Evolutionary conservation across 1,139 yeast genomes (phyloP), one percentile per base, ranked within the genome.

Genomic region (Lodderomyces beijingensis): DNA sequence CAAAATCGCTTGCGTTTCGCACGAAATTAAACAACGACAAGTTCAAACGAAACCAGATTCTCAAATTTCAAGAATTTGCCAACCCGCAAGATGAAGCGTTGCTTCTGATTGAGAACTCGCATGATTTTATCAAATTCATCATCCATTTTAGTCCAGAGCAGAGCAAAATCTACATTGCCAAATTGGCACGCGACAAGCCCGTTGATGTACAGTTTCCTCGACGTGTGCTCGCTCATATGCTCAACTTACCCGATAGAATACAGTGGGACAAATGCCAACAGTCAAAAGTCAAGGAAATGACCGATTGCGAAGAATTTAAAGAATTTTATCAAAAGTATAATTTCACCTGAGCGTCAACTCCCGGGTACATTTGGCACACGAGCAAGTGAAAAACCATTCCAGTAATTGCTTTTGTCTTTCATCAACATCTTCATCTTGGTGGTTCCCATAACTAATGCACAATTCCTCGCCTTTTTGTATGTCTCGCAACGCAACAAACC

Each of bases 131-230:
- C 28, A 41, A 55, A 34, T 70, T 74, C 35, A 61, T 66, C 2
- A 39, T 71, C 1, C 53, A 44, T 35, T 33, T 37, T 3, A 31
- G 41, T 3, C 47, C 44, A 4, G 32, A 33, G 1, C 40, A 44
- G 4, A 44, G 35, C 12, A 48, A 46, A 1, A 40, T 42, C 12
- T 59, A 48, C 34, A 43, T 58, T 25, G 40, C 62, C 20, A 46
- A 50, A 15, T n/a, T 23, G 10, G 43, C 70, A 6, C 53, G 54
- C 16, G 42, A 42, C 4, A 51, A 54, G 28, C 42, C 52, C 4
- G 57, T 84, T 6, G 95, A 85, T 52, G 57, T 84, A 10, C 94
- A 84, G 45, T 83, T 85, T 45, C 93, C 94, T 1, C 65, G 95
- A 50, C 65, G 88, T 45, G 88, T 82, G 1, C 48, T 83, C 25